phyloP scores from a whole-genome alignment of 805 yeast genomes.

The Tetrapisispora iriomotensis region DNA sequence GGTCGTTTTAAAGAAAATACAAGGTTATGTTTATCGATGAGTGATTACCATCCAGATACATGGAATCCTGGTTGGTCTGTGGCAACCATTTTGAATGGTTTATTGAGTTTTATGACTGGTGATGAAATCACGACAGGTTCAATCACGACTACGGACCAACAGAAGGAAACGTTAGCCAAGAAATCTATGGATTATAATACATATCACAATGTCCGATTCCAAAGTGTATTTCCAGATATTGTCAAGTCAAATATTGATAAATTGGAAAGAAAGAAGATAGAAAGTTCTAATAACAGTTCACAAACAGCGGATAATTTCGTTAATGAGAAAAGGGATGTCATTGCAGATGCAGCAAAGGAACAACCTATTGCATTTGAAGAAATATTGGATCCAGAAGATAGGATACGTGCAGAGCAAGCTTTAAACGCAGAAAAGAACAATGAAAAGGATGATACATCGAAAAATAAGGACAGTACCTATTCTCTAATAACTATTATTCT shows the following conservation, averaged over 20 bases:
- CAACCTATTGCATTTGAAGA: conserved; percentile 29
- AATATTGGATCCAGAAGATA: conserved; percentile 58
- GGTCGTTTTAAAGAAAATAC: conserved; percentile 79
- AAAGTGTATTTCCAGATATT: conserved; percentile 59
- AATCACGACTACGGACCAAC: conserved; percentile 50
- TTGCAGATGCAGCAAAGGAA: conserved; percentile 25
- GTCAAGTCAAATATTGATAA: conserved; percentile 28
- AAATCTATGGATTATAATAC: conserved; percentile 54
- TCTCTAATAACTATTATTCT: conserved; percentile 26
- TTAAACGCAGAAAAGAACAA: background rate
- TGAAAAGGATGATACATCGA: background rate
- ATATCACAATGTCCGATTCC: conserved; percentile 46
- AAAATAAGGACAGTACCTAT: conserved; percentile 4
- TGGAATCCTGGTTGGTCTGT: conserved; percentile 99
- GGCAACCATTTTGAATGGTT: conserved; percentile 75
- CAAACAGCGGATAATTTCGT: conserved; percentile 2
- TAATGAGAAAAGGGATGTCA: conserved; percentile 12
- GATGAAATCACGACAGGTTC: conserved; percentile 80
- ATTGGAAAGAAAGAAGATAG: conserved; percentile 11
- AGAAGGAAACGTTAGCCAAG: conserved; percentile 47
- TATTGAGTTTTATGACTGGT: conserved; percentile 87
- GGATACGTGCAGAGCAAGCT: conserved; percentile 39
- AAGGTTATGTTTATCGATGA: conserved; percentile 80
- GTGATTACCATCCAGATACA: conserved; percentile 86
- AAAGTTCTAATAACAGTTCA: conserved; percentile 1